phyloP scores from a whole-genome alignment of 768 basidiomycete genomes.

The Sporobolomyces pararoseus region DNA sequence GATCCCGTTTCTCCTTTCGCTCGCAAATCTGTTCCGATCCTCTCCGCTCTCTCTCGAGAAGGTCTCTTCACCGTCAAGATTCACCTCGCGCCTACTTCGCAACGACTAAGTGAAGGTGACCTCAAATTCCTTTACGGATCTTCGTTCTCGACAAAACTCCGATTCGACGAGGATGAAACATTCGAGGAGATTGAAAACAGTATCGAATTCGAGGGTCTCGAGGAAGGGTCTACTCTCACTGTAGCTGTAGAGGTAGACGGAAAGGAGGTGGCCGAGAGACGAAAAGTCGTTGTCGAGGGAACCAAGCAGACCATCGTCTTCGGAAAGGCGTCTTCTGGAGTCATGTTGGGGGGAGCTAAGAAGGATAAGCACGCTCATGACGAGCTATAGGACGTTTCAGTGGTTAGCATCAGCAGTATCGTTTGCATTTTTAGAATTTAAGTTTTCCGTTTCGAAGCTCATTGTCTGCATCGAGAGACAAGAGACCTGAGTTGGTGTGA shows the following conservation, averaged over 20 bases:
- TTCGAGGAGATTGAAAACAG: neutral
- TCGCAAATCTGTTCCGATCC: slow-evolving; percentile 75
- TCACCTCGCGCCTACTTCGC: slow-evolving; percentile 53
- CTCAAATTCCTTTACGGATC: neutral
- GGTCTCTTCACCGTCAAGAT: slow-evolving; percentile 58
- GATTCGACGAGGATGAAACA: slow-evolving; percentile 7
- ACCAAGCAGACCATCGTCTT: neutral
- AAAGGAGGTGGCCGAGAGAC: too few relatives aligned
- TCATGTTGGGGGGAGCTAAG: neutral
- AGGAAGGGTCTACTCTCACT: neutral
- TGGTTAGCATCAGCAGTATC: too few relatives aligned
- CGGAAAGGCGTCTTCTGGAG: neutral
- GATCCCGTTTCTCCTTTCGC: slow-evolving; percentile 80
- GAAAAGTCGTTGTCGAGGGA: neutral
- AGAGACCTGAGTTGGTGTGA: too few relatives aligned
- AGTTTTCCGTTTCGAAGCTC: too few relatives aligned
- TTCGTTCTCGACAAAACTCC: neutral
- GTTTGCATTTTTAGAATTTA: too few relatives aligned
- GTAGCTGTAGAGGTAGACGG: neutral
- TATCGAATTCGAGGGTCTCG: neutral
- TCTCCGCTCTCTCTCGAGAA: slow-evolving; percentile 53
- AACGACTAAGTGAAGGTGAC: neutral
- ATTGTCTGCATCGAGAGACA: too few relatives aligned
- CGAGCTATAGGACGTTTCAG: too few relatives aligned
- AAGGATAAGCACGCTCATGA: too few relatives aligned